Percentiles rank a stretch among this genome's conserved stretches.
These are phyloP conservation scores for Wickerhamiella siamensis DNA, from an alignment of 805 yeast genomes.

Conservation along the genomic window DNA sequence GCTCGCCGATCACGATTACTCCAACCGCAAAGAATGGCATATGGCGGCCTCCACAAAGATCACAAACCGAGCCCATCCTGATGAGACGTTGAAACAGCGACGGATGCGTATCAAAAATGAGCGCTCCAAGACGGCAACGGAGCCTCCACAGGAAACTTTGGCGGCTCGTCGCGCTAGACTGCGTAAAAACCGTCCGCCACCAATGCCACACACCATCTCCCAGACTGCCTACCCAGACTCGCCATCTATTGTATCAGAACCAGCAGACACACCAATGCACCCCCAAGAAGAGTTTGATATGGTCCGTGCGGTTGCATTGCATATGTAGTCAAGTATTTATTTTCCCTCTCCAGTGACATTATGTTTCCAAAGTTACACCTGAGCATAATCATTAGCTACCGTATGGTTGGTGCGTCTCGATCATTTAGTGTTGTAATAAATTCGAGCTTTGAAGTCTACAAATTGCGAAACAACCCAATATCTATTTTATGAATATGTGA, in stretches of 20 bases:
- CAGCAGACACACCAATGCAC: neutral
- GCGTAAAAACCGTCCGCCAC: neutral
- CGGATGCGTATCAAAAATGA: conserved; percentile 18
- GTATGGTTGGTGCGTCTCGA: no score
- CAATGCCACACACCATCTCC: neutral
- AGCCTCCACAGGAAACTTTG: conserved; percentile 13
- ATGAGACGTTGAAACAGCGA: conserved; percentile 23
- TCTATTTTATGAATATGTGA: no score
- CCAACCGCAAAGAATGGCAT: conserved; percentile 18
- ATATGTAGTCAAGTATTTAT: neutral
- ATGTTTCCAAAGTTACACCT: no score
- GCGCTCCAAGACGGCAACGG: conserved; percentile 1
- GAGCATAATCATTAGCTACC: no score
- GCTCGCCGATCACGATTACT: conserved; percentile 21
- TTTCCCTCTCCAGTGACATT: no score
- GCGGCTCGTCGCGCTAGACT: conserved; percentile 17
- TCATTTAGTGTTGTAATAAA: no score
- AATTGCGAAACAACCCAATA: no score
- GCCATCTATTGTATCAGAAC: neutral
- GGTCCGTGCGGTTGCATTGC: conserved; percentile 6
- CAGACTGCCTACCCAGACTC: neutral
- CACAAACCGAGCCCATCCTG: conserved; percentile 13
- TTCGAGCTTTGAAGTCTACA: no score
- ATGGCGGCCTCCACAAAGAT: conserved; percentile 9
- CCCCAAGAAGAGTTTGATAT: conserved; percentile 4